Evolutionary conservation across 176 grass and related monocot species (phyloP).

Genomic region (Tuctoria greenei): DNA sequence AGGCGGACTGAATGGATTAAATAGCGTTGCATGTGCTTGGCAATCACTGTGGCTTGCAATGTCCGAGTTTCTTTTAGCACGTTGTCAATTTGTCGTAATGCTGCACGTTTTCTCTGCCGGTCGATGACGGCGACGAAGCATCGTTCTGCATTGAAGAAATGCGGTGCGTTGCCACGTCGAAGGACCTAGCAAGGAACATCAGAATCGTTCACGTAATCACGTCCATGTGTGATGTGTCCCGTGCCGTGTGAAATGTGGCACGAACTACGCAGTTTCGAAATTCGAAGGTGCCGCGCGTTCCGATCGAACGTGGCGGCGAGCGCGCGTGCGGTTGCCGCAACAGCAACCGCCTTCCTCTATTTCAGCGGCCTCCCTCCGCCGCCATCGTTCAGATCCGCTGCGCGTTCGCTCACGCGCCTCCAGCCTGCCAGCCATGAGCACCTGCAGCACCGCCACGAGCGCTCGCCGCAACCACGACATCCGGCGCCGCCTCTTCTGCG

Average conservation of each 20-base stretch:
- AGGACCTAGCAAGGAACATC: too few relatives aligned
- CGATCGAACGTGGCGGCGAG: neutral
- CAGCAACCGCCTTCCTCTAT: constrained; percentile 6
- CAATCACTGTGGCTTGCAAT: neutral
- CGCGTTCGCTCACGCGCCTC: neutral
- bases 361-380: neutral
- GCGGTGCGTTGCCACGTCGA: too few relatives aligned
- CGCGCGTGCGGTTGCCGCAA: neutral
- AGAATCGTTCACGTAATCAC: too few relatives aligned
- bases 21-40: neutral
- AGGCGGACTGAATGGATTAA: neutral
- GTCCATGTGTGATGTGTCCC: too few relatives aligned
- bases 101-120: too few relatives aligned
- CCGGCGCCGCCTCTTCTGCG: neutral
- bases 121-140: too few relatives aligned
- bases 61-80: neutral
- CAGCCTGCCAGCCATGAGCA: constrained; percentile 34
- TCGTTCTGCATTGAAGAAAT: too few relatives aligned
- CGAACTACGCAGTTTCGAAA: neutral
- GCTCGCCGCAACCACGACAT: neutral
- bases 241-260: neutral
- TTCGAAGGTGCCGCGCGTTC: neutral
- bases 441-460: constrained; percentile 27
- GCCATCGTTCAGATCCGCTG: neutral
- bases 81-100: neutral